Percentiles rank a stretch among this genome's conserved stretches.
Evolutionary conservation across 768 basidiomycete species (phyloP).

Genomic region (Leccinum arenicola): DNA sequence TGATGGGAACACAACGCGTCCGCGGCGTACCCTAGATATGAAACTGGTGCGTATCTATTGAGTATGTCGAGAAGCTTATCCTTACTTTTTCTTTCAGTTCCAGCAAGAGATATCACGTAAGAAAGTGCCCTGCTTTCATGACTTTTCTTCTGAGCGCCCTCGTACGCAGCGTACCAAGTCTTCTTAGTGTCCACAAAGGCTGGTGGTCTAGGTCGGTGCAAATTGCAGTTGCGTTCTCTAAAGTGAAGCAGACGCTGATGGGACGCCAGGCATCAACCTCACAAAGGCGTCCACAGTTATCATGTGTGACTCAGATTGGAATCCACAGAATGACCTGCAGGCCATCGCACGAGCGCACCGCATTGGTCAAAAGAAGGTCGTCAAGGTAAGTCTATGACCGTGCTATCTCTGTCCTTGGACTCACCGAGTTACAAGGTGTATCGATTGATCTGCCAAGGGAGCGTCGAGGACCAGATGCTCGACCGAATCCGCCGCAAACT

Average conservation of each 20-base stretch:
- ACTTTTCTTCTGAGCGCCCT: conserved; percentile 5
- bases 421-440: conserved; percentile 46
- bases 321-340: conserved; percentile 78
- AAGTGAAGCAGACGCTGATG: conserved; percentile 15
- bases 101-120: conserved; percentile 57
- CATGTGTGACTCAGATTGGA: conserved; percentile 74
- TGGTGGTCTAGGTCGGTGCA: conserved; percentile 57
- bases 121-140: conserved; percentile 13
- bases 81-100: conserved; percentile 37
- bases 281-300: conserved; percentile 80
- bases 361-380: conserved; percentile 71
- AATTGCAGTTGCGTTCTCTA: not conserved
- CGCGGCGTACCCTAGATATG: conserved; percentile 57
- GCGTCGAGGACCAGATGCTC: conserved; percentile 76
- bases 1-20: conserved; percentile 52
- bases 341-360: conserved; percentile 85
- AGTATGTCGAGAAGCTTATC: too few species aligned
- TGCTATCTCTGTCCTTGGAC: not conserved
- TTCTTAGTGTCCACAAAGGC: conserved; percentile 71
- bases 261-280: conserved; percentile 65
- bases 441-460: conserved; percentile 63
- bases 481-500: conserved; percentile 70
- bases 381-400: conserved; percentile 42
- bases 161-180: conserved; percentile 52
- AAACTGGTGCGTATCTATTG: conserved; percentile 40